Conservation (phyloP, 169 alveolate genomes). For the Amoebophrya sp. region DNA sequence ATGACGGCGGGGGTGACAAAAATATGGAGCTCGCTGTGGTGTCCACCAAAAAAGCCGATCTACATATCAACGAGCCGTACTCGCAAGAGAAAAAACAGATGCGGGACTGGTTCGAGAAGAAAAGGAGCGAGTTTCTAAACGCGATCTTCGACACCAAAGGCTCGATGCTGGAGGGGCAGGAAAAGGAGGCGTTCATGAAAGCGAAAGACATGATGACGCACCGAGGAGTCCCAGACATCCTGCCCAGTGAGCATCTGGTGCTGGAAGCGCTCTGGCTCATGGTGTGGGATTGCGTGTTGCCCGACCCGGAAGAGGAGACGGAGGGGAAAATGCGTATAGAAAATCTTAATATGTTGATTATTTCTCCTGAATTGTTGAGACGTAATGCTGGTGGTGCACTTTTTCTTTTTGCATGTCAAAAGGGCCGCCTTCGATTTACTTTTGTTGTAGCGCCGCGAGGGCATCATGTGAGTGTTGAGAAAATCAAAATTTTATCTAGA, state of each 20-base stretch:
- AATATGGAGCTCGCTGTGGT: neutral
- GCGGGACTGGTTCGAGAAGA: neutral
- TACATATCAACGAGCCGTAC: neutral
- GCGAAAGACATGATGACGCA: neutral
- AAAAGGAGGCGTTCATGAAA: neutral
- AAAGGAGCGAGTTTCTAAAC: neutral
- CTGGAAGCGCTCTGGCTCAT: neutral
- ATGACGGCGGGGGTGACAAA: too few species aligned
- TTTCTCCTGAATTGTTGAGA: too few species aligned
- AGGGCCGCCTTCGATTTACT: too few species aligned
- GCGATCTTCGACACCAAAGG: neutral
- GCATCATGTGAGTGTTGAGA: too few species aligned
- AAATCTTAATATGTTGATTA: too few species aligned
- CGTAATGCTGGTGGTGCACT: too few species aligned
- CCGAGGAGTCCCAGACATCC: neutral
- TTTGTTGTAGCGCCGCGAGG: too few species aligned
- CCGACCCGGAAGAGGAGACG: neutral
- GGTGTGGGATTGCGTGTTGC: neutral
- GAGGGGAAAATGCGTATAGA: neutral
- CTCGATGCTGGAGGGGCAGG: neutral
- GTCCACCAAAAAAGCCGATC: neutral
- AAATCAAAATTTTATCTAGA: too few species aligned
- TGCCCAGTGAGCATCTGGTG: neutral
- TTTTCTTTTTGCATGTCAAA: too few species aligned
- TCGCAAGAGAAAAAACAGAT: neutral